phyloP scores from a whole-genome alignment of 306 rosid genomes.

The Sophora flavescens region DNA sequence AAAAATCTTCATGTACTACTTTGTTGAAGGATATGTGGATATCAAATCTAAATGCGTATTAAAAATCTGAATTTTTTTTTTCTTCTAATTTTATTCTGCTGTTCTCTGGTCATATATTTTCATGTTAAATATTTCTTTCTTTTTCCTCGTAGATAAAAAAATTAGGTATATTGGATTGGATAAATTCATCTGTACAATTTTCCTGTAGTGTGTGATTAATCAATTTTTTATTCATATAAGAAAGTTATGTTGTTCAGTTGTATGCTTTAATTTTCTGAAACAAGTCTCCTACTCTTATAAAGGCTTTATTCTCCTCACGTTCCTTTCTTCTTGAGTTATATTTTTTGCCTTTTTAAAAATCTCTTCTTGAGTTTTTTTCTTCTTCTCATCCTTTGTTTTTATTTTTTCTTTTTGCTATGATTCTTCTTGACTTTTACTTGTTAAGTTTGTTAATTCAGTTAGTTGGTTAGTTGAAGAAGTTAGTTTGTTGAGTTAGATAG shows the following conservation, averaged over 20 bases:
- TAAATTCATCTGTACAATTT: background rate
- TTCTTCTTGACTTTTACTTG: background rate
- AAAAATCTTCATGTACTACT: background rate
- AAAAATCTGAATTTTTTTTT: background rate
- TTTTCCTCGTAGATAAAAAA: background rate
- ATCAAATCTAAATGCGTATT: background rate
- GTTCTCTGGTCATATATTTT: background rate
- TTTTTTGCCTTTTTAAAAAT: no score
- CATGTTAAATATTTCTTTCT: background rate
- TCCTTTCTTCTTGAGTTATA: background rate
- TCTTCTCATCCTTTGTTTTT: background rate
- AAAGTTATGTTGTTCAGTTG: background rate
- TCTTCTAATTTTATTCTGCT: constrained; percentile 7
- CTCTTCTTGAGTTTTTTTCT: background rate
- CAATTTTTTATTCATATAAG: background rate
- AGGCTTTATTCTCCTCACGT: background rate
- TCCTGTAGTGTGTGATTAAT: background rate
- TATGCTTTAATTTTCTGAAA: background rate
- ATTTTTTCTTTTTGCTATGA: background rate
- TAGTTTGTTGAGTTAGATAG: no score
- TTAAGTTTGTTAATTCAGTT: no score
- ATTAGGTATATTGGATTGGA: background rate
- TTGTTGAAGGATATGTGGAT: constrained; percentile 9
- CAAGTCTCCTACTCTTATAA: background rate
- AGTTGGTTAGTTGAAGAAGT: no score